These are phyloP conservation scores for Juglanconis sp. DNA, from an alignment of 2,329 filamentous ascomycete genomes.

Conservation along the genomic window DNA sequence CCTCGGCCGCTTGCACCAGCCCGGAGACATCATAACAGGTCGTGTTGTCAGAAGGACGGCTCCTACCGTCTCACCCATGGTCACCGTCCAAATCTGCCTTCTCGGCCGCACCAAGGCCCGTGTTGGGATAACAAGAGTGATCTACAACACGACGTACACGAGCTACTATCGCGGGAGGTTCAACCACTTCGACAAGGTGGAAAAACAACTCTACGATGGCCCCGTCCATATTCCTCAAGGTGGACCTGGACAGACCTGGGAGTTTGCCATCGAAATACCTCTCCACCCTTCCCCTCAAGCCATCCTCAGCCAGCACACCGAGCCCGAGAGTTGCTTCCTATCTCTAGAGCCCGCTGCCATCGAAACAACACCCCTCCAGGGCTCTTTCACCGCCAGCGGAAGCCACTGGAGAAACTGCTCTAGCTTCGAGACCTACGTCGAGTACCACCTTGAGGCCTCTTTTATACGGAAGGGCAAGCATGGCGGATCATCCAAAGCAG, in stretches of 20 bases:
- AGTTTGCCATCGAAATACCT: conserved; percentile 28
- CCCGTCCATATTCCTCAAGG: conserved; percentile 24
- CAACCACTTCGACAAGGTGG: conserved; percentile 22
- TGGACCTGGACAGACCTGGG: conserved; percentile 22
- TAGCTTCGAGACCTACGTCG: conserved; percentile 27
- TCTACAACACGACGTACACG: neutral
- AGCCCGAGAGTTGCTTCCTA: conserved; percentile 20
- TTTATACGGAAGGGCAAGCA: conserved; percentile 17
- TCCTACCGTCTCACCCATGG: conserved; percentile 21
- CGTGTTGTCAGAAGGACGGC: conserved; percentile 20
- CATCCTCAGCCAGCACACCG: neutral
- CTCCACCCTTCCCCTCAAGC: conserved; percentile 6
- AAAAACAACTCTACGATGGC: conserved; percentile 18
- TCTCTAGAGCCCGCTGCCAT: conserved; percentile 6
- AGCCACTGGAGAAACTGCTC: neutral
- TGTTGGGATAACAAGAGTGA: neutral
- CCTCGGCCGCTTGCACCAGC: conserved; percentile 6
- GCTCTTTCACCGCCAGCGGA: conserved; percentile 10
- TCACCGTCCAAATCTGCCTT: conserved; percentile 23
- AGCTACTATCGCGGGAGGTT: conserved; percentile 24
- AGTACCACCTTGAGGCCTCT: conserved; percentile 33
- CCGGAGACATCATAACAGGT: conserved; percentile 28
- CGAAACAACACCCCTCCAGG: conserved; percentile 18
- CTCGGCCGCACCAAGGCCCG: neutral
- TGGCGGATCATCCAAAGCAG: conserved; percentile 12